Evolutionary conservation across 2,329 filamentous ascomycete genomes (phyloP).

Genomic region (Scopulariopsis brevicaulis): DNA sequence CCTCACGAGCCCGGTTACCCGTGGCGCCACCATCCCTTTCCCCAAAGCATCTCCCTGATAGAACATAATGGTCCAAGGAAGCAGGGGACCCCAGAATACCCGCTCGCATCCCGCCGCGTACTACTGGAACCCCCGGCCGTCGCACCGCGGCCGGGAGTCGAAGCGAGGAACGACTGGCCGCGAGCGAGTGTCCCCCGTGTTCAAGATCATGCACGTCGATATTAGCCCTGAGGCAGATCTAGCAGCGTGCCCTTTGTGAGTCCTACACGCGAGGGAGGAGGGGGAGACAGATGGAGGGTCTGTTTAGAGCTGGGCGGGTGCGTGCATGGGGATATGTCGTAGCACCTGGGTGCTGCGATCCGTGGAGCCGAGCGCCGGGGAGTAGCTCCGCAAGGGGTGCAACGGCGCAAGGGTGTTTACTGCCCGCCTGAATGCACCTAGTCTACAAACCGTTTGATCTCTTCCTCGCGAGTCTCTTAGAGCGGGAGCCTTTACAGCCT

Average conservation of each 20-base stretch:
- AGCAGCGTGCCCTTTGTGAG: neutral
- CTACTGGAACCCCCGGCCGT: neutral
- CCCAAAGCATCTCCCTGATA: neutral
- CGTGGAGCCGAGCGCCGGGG: neutral
- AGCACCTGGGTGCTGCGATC: neutral
- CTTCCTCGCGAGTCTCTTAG: no score
- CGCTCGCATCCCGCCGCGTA: neutral
- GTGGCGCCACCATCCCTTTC: neutral
- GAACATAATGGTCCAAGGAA: neutral
- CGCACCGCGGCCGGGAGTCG: neutral
- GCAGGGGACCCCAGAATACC: neutral
- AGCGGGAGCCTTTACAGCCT: neutral
- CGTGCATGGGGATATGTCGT: neutral
- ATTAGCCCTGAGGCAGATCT: neutral
- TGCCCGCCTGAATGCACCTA: no score
- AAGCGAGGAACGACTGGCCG: neutral
- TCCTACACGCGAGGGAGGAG: neutral
- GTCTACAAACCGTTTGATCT: no score
- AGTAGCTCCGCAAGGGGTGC: neutral
- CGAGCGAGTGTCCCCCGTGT: neutral
- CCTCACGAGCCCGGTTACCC: neutral
- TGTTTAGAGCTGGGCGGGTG: neutral
- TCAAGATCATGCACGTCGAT: neutral
- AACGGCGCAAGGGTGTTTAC: neutral
- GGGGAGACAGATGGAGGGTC: neutral